Evolutionary conservation across 345 rosid species (phyloP), one percentile per base, ranked within the genome.

Genomic region (Hibiscus mutabilis): DNA sequence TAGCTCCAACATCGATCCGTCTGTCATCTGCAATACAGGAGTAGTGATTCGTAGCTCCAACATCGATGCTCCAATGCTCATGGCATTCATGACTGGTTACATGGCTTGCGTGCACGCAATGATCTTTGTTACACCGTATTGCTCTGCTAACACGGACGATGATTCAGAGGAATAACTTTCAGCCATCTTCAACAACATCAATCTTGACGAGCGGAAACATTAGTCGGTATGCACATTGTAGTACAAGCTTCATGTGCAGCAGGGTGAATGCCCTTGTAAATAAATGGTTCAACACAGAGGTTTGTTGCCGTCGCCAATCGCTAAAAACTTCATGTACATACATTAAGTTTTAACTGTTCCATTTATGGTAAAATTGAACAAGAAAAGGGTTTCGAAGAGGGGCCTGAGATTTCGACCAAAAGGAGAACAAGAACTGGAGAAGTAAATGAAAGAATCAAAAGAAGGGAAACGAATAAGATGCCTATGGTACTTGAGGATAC

Each of bases 1-100:
- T n/a, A n/a, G n/a, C n/a, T n/a, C n/a, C n/a, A n/a, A n/a, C n/a
- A n/a, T n/a, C 1, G 77, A 74, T 9, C 5, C 70, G 25, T 78
- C 47, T 33, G 35, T 74, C 14, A 46, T 70, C 35, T 24, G 31
- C 46, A 35, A 65, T 74, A 49, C 69, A 9, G 0, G 13, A 40
- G 11, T 64, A 18, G 75, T 68, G 0, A 69, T 70, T 75, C 25
- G 58, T 64, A 47, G 56, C 33, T 66, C 68, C 68, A 55, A 46
- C 46, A 19, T 47, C 12, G 72, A n/a, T n/a, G n/a, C n/a, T n/a
- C n/a, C n/a, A n/a, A n/a, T n/a, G n/a, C n/a, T n/a, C n/a, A n/a
- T n/a, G n/a, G n/a, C n/a, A n/a, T n/a, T n/a, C n/a, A n/a, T n/a
- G n/a, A n/a, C n/a, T n/a, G n/a, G n/a, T n/a, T n/a, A n/a, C n/a